Conservation (phyloP, 2,329 filamentous ascomycete genomes). For the Atkinsonella hypoxylon region DNA sequence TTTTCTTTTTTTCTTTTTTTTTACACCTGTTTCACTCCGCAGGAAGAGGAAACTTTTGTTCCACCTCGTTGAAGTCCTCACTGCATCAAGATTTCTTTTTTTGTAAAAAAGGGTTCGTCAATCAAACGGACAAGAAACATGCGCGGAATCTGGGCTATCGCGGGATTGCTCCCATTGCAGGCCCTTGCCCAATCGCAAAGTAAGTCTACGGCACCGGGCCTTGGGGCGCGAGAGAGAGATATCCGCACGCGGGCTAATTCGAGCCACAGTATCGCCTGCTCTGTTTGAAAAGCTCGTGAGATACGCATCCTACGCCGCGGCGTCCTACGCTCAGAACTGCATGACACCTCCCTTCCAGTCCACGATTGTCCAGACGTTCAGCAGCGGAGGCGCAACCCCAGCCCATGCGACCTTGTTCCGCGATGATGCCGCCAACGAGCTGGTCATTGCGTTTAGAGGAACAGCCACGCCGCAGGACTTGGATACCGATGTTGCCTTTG, state of each 20-base stretch:
- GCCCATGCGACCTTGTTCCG: slow-evolving; percentile 4
- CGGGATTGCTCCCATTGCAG: neutral
- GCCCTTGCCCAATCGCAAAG: neutral
- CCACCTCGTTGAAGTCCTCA: no score
- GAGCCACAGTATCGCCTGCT: neutral
- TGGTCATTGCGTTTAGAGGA: slow-evolving; percentile 4
- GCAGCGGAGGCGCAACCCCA: neutral
- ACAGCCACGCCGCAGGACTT: slow-evolving; percentile 1
- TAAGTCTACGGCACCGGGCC: neutral
- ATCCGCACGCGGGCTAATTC: neutral
- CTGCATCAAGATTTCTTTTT: no score
- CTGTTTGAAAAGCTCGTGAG: slow-evolving; percentile 2
- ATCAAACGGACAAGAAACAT: neutral
- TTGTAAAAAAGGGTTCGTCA: neutral
- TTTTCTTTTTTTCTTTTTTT: neutral
- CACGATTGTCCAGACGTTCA: slow-evolving; percentile 1
- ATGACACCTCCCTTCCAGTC: neutral
- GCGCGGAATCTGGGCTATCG: neutral
- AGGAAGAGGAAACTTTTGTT: no score
- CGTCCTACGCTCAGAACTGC: slow-evolving; percentile 1
- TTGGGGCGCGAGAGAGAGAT: no score
- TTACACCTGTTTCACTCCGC: no score
- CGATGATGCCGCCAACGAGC: neutral
- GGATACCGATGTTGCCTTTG: slow-evolving; percentile 1
- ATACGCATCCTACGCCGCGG: slow-evolving; percentile 1